These are phyloP conservation scores for Ceratocystiopsis sp. DNA, from an alignment of 2,329 filamentous ascomycete species.

Conservation along the genomic window DNA sequence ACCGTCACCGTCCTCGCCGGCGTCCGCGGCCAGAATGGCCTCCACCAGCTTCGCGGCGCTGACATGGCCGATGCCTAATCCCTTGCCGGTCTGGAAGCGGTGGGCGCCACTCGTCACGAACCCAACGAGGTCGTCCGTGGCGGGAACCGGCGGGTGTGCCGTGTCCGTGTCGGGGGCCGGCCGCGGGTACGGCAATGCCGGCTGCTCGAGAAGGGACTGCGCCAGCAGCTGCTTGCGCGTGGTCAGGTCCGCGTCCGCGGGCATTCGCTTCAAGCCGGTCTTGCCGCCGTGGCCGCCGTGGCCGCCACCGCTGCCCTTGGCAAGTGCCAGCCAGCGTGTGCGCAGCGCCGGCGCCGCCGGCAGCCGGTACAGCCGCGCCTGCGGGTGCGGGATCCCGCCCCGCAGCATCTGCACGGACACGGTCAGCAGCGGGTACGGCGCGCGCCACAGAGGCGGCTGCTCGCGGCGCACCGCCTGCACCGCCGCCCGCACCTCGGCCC, in stretches of 20 bases:
- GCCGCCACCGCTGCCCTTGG: background rate
- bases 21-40: constrained; percentile 13
- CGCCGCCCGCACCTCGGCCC: constrained; percentile 9
- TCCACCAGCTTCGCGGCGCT: constrained; percentile 38
- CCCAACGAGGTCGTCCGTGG: constrained; percentile 61
- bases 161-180: constrained; percentile 22
- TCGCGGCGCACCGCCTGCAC: constrained; percentile 17
- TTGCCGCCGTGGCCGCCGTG: background rate
- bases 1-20: background rate
- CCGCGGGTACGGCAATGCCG: constrained; percentile 19
- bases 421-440: constrained; percentile 27
- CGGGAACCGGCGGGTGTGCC: constrained; percentile 51
- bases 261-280: constrained; percentile 8
- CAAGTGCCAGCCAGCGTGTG: constrained; percentile 51
- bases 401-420: constrained; percentile 49
- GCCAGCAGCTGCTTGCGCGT: constrained; percentile 27
- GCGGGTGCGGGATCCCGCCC: constrained; percentile 52
- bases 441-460: constrained; percentile 7
- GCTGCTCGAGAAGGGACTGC: constrained; percentile 27
- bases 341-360: constrained; percentile 41
- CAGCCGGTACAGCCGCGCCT: constrained; percentile 75
- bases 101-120: constrained; percentile 83
- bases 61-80: constrained; percentile 53
- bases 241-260: constrained; percentile 16
- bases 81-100: constrained; percentile 59